phyloP scores from a whole-genome alignment of 2,329 filamentous ascomycete genomes.

The Aspergillus ustus region DNA sequence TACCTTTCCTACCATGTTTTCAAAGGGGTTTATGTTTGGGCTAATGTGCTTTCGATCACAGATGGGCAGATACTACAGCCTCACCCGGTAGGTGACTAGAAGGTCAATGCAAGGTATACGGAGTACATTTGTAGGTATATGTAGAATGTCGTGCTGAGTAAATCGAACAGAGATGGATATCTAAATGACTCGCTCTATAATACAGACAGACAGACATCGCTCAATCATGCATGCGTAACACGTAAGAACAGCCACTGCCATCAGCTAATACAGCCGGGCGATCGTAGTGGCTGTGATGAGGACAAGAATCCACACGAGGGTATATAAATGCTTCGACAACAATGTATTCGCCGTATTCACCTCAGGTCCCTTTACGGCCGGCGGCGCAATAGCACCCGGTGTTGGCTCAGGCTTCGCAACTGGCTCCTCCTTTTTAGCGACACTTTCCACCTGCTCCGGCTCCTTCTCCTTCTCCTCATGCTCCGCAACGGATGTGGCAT shows the following conservation, averaged over 20 bases:
- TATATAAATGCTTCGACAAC: constrained; percentile 4
- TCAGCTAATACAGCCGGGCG: background rate
- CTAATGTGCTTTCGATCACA: constrained; percentile 13
- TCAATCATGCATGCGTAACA: background rate
- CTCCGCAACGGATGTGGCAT: background rate
- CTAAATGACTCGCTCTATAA: background rate
- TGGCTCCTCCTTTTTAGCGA: background rate
- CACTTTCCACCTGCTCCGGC: background rate
- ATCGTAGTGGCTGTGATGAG: constrained; percentile 4
- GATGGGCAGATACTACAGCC: constrained; percentile 43
- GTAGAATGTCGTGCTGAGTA: no score
- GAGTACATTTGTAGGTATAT: background rate
- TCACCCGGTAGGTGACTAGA: constrained; percentile 40
- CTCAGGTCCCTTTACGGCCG: background rate
- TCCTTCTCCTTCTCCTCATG: background rate
- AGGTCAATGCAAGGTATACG: background rate
- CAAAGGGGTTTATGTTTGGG: no score
- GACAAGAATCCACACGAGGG: background rate
- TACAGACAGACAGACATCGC: background rate
- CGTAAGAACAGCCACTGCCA: background rate
- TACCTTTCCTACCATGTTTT: background rate
- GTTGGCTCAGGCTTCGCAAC: background rate
- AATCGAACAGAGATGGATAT: background rate
- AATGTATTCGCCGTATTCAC: background rate
- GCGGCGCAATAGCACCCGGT: background rate